Base-by-base conservation (phyloP, 371 early-diverging fungal species). In the Apophysomyces elegans region DNA sequence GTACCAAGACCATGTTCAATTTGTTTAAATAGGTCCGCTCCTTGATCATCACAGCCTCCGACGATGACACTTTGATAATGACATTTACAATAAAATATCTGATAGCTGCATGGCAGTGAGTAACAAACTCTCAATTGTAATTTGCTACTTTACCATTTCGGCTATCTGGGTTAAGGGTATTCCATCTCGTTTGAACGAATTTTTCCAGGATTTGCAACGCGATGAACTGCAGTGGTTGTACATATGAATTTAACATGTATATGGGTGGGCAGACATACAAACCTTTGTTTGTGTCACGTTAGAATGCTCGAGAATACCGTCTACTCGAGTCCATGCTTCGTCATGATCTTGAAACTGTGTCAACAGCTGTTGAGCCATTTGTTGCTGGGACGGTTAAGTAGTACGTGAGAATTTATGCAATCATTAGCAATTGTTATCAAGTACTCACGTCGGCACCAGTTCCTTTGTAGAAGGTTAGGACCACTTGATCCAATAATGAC, bases 121-220 rank as follows among this genome's bases (percentile, higher is more conserved):
- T 9, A 16, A 44, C 32, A 1, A 21, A 54, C 9, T 14, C 1
- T 47, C 45, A 50, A 50, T 36, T 38, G 18, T 58, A n/a, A 39
- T 61, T 46, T 75, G 32, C 32, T 26, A 26, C 32, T 26, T 26
- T 86, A 88, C 98, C 98, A 67, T 90, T 88, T 68, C 96, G 88
- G 69, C 99, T 97, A 39, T 92, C 93, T 13, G 83, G 84, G 41
- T 95, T 93, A 47, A 99, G 87, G 9, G 95, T 87, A 73, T 95
- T 95, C 99, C 99, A 99, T 83, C 95, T 88, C 13, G 96, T 96
- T 78, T 97, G 96, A 66, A 99, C 92, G 26, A 98, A 89, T 71
- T 94, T 94, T 74, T 99, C 99, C 61, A 99, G 81, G 35, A 99
- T 91, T 71, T 95, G 93, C 47, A 99, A 86, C 39, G 99, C 99